Base-by-base conservation (phyloP, 495 filamentous ascomycete species). In the Aspergillus panamensis region DNA sequence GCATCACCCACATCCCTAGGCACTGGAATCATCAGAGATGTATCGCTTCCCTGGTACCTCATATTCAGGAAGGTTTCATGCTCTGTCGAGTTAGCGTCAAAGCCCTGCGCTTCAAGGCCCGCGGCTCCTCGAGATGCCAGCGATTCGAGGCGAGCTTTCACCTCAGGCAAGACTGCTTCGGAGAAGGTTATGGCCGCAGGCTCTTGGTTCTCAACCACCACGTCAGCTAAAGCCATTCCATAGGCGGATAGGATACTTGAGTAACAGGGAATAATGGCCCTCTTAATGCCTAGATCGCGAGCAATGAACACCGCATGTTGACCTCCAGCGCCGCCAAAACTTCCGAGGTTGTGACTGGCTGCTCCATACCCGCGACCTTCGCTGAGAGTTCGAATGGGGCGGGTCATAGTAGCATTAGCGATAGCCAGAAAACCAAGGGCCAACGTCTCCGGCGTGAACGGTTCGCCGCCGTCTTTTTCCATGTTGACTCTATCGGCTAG, bases 271-370 rank as follows among this genome's bases (percentile, higher is more conserved):
- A 98, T 80, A 4, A 98, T 75, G 35, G 96, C 93, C 68, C 95
- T 89, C 30, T 76, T 80, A 62, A 98, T 90, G 0, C 93, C 92
- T 17, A 98, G 77, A 17, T 87, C 87, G 62, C 92, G 88, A 10
- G 93, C 94, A 64, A 98, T 96, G n/a, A 90, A 91, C 16, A 94
- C 89, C 6, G 94, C 94, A 65, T 98, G 94, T 68, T 98, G 94
- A 2, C 94, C 94, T 48, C 94, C 94, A 1, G 94, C 94, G 29
- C 94, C 94, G 19, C 94, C 94, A 74, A 98, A 97, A 0, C 89
- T 92, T 1, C 92, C 92, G 40, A 97, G 80, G 7, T 90, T 78
- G 71, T 97, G 94, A 63, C 87, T 88, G 3, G 90, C 91, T 3
- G 92, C 93, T 69, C 96, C 91, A 65, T 96, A 87, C 1, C 94